Conservation (phyloP, 1,139 yeast genomes). For the Candida labiduridarum region DNA sequence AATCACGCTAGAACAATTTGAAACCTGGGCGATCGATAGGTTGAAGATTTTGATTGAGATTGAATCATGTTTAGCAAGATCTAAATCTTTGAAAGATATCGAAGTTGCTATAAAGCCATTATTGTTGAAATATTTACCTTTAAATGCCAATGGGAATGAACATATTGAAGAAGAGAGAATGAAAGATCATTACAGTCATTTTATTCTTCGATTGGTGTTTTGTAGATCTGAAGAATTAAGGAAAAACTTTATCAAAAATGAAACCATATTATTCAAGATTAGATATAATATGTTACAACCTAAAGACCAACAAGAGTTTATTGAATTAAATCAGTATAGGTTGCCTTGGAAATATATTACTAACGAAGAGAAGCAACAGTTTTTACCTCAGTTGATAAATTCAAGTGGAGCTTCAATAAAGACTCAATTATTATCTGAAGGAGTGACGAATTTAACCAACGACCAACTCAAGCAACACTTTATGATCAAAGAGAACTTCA, state of each 20-base stretch:
- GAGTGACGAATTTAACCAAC: slow-evolving; percentile 27
- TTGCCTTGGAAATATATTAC: slow-evolving; percentile 73
- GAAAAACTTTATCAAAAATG: slow-evolving; percentile 75
- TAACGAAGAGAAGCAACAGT: slow-evolving; percentile 57
- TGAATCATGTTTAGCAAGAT: slow-evolving; percentile 72
- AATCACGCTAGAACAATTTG: slow-evolving; percentile 89
- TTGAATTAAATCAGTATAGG: slow-evolving; percentile 52
- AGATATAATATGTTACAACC: slow-evolving; percentile 68
- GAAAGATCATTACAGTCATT: slow-evolving; percentile 93
- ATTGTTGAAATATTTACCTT: slow-evolving; percentile 65
- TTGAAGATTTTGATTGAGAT: slow-evolving; percentile 81
- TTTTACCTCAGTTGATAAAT: slow-evolving; percentile 55
- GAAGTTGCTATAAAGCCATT: slow-evolving; percentile 68
- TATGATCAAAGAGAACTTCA: slow-evolving; percentile 57
- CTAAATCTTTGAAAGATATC: slow-evolving; percentile 64
- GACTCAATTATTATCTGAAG: slow-evolving; percentile 28
- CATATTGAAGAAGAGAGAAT: slow-evolving; percentile 56
- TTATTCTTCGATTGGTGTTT: slow-evolving; percentile 81
- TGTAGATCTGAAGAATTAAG: slow-evolving; percentile 89
- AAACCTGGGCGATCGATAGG: slow-evolving; percentile 93
- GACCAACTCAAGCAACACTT: slow-evolving; percentile 50
- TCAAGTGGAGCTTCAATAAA: slow-evolving; percentile 47
- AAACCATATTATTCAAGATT: slow-evolving; percentile 70
- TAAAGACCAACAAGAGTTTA: slow-evolving; percentile 72
- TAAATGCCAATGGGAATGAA: slow-evolving; percentile 33